Evolutionary conservation across 768 basidiomycete species (phyloP), one percentile per base, ranked within the genome.

Genomic region (Rhodotorula diobovata): DNA sequence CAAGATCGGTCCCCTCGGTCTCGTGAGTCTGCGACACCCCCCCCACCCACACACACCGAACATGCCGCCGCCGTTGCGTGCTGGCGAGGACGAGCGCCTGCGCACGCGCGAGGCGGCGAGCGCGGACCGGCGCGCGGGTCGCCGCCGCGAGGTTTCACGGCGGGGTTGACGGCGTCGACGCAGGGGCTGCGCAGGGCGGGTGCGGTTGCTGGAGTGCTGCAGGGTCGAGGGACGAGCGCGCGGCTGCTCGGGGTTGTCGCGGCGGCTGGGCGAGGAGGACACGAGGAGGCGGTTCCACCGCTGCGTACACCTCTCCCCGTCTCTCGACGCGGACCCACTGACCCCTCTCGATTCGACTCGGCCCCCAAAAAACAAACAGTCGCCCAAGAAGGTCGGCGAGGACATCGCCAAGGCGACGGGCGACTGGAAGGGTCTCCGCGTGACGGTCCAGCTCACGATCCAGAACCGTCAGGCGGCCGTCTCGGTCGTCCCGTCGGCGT

Each of bases 351-450:
- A 8, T 46, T 32, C 15, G 14, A 2, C 14, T 50, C 35, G 2
- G 9, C 7, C 23, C 30, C 28, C 15, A 45, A 34, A 7, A 30
- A n/a, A n/a, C 41, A 6, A 34, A 63, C 77, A 98, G 96, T 97
- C 96, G 69, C 96, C 96, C 78, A 99, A 99, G 86, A 98, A 98
- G 85, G 96, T 99, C 83, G 96, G 96, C 84, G 96, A 99, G 91
- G 96, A 99, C 84, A 99, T 99, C 81, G 96, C 96, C 78, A 99
- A 99, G 83, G 95, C 95, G 68, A 99, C 96, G 71, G 87, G 88
- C 59, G 89, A 88, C 81, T 99, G 96, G 96, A 99, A 99, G 84
- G 96, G 96, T 84, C 91, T 98, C 81, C 92, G 94, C 73, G 95
- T 99, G 70, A 98, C 96, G 76, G 93, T 98, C 76, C 93, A 97